Evolutionary conservation across 2,329 filamentous ascomycete genomes (phyloP).

Genomic region (Colletotrichum viniferum): DNA sequence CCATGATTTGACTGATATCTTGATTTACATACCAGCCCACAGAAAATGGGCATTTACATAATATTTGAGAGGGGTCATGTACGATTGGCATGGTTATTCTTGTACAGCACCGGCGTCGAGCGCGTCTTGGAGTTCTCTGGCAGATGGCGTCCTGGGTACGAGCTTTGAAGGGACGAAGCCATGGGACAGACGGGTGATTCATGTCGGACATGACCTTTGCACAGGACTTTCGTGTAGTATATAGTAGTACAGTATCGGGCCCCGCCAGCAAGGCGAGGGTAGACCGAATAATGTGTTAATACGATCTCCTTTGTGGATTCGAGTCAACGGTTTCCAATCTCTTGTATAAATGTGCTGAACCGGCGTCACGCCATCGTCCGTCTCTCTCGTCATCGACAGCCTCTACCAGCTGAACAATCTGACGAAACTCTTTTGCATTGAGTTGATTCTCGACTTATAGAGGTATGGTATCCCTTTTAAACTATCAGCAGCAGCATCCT

Average conservation of each 20-base stretch:
- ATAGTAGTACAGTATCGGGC: constrained; percentile 1
- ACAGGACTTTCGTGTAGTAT: background rate
- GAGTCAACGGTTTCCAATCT: background rate
- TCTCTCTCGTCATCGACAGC: too few relatives aligned
- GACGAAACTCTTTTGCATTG: too few relatives aligned
- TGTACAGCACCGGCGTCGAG: constrained; percentile 7
- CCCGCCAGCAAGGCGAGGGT: background rate
- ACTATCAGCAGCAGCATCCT: too few relatives aligned
- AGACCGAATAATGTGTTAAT: constrained; percentile 19
- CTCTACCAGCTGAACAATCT: too few relatives aligned
- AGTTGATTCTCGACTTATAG: too few relatives aligned
- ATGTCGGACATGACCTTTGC: background rate
- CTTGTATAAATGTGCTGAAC: background rate
- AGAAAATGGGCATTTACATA: background rate
- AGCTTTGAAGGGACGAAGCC: constrained; percentile 3
- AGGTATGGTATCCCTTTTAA: too few relatives aligned
- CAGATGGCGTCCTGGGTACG: background rate
- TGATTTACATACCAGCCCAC: background rate
- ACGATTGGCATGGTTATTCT: background rate
- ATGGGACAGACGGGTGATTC: background rate
- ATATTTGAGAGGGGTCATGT: background rate
- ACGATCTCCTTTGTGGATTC: constrained; percentile 17
- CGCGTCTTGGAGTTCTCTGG: background rate
- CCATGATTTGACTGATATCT: background rate
- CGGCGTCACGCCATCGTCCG: too few relatives aligned